Evolutionary conservation across 257 asterid genomes (phyloP).

Genomic region (Salvia miltiorrhiza): DNA sequence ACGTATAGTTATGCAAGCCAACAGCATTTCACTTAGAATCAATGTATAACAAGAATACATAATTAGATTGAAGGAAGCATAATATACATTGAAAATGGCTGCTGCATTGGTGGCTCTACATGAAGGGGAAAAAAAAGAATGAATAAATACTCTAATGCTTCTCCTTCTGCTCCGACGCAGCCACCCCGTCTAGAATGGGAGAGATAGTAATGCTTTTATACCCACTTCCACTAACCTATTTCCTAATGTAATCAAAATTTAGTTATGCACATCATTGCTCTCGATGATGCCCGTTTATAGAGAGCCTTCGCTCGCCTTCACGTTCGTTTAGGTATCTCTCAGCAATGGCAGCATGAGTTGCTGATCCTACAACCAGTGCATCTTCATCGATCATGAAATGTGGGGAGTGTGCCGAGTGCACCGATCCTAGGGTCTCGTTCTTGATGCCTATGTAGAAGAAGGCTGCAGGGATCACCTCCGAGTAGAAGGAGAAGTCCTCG

Average conservation of each 20-base stretch:
- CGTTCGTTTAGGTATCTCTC: conserved; percentile 65
- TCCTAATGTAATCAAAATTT: conserved; percentile 21
- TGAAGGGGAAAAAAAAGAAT: conserved; percentile 18
- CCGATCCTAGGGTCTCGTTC: conserved; percentile 66
- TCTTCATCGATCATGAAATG: conserved; percentile 83
- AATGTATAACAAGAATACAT: background rate
- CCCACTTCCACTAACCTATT: conserved; percentile 8
- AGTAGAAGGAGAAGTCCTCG: conserved; percentile 90
- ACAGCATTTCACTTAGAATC: background rate
- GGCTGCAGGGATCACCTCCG: conserved; percentile 73
- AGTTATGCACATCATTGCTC: conserved; percentile 14
- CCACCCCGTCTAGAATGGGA: background rate
- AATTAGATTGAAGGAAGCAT: background rate
- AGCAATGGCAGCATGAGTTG: conserved; percentile 87
- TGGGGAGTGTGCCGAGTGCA: conserved; percentile 71
- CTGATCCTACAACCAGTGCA: conserved; percentile 79
- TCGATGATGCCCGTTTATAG: conserved; percentile 5
- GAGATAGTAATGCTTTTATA: background rate
- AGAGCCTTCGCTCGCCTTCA: background rate
- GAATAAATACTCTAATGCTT: conserved; percentile 26
- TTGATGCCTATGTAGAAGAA: conserved; percentile 77
- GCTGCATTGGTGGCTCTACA: conserved; percentile 2
- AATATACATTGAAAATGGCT: background rate
- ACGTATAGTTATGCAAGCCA: background rate
- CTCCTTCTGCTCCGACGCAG: background rate